phyloP scores from a whole-genome alignment of 1,139 yeast genomes.

The Suhomyces anneliseae region DNA sequence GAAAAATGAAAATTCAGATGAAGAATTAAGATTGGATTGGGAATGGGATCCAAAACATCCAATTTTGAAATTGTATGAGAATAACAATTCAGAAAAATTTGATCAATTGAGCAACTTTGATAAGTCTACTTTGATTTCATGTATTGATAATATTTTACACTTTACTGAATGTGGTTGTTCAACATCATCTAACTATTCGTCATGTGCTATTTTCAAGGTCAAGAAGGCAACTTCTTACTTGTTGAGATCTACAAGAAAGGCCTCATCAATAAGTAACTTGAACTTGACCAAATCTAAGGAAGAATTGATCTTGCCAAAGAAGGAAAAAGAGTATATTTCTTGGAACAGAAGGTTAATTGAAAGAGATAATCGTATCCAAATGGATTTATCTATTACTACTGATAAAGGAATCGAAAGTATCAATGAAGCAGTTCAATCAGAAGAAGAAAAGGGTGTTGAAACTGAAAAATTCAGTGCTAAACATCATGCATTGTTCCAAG shows the following conservation, averaged over 20 bases:
- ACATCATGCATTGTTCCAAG: slow-evolving; percentile 18
- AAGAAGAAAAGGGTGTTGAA: slow-evolving; percentile 8
- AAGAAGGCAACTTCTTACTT: slow-evolving; percentile 61
- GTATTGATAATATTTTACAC: slow-evolving; percentile 58
- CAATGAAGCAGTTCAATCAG: slow-evolving; percentile 2
- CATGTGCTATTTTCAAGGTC: slow-evolving; percentile 59
- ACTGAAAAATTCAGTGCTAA: slow-evolving; percentile 9
- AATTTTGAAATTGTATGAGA: slow-evolving; percentile 51
- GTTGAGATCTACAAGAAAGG: slow-evolving; percentile 58
- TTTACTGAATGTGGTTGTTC: slow-evolving; percentile 73
- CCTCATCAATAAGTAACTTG: slow-evolving; percentile 41
- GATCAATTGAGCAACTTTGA: slow-evolving; percentile 51
- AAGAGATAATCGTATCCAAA: slow-evolving; percentile 31
- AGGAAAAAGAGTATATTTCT: slow-evolving; percentile 34
- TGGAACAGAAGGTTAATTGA: slow-evolving; percentile 39
- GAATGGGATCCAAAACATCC: slow-evolving; percentile 87
- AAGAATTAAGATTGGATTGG: slow-evolving; percentile 80
- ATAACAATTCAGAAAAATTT: slow-evolving; percentile 36
- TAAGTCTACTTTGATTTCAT: slow-evolving; percentile 54
- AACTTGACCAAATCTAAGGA: slow-evolving; percentile 42
- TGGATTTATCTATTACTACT: slow-evolving; percentile 23
- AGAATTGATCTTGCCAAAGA: slow-evolving; percentile 37
- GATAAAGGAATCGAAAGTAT: slow-evolving; percentile 5
- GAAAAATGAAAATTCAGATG: slow-evolving; percentile 27
- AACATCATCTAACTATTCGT: slow-evolving; percentile 30